Percentiles rank a stretch among this genome's conserved stretches.
phyloP scores from a whole-genome alignment of 2,329 filamentous ascomycete species.

The Colletotrichum kahawae region DNA sequence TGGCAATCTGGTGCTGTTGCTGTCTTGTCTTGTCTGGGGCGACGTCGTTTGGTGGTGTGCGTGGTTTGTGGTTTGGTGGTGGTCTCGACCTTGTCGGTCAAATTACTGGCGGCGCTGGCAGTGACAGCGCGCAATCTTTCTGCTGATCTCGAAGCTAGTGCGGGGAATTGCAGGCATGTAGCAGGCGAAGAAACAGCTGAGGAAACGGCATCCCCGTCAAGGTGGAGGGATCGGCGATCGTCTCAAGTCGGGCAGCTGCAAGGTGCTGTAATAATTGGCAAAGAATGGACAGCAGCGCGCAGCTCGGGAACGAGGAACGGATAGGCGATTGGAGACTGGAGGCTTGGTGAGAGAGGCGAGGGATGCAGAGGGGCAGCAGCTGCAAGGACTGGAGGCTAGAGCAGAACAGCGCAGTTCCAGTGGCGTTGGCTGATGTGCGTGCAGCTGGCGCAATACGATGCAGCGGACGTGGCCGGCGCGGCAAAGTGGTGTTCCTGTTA shows the following conservation, averaged over 20 bases:
- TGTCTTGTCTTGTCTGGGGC: not conserved
- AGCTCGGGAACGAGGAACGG: not conserved
- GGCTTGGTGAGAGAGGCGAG: not conserved
- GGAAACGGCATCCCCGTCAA: conserved; percentile 8
- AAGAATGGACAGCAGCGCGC: not conserved
- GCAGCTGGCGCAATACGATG: not conserved
- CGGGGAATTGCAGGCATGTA: conserved; percentile 18
- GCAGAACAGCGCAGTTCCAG: not conserved
- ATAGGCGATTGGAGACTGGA: not conserved
- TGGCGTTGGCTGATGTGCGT: not conserved
- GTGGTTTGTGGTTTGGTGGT: not conserved
- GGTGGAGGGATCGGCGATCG: conserved; percentile 17
- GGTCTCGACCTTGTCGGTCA: not conserved
- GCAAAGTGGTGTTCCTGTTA: not conserved
- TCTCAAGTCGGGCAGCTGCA: conserved; percentile 6
- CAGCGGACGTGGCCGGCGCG: not conserved
- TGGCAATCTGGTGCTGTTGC: not conserved
- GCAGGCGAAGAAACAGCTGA: not conserved
- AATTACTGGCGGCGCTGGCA: not conserved
- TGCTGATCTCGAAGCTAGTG: conserved; percentile 17
- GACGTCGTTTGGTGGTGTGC: not conserved
- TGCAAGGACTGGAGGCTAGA: not conserved
- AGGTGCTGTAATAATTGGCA: not conserved
- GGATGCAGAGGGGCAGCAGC: not conserved
- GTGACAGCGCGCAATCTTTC: conserved; percentile 6